Conservation (phyloP, 1,284 basidiomycete genomes). For the Ganoderma sp. region DNA sequence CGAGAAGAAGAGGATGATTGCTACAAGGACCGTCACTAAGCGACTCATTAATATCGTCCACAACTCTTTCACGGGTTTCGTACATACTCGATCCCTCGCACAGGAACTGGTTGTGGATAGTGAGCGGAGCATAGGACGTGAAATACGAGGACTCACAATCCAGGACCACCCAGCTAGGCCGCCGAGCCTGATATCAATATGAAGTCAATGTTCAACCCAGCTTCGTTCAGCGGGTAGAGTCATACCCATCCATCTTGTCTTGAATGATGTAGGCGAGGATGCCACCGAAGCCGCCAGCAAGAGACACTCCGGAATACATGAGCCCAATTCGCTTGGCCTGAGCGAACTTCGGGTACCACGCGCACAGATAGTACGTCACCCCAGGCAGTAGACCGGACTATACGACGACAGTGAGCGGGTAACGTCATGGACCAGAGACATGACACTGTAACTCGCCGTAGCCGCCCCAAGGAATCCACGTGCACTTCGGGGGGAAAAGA, state of each 20-base stretch:
- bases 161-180: slow-evolving; percentile 13
- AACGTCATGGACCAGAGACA: no score
- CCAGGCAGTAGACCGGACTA: slow-evolving; percentile 57
- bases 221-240: not conserved
- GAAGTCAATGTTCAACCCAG: not conserved
- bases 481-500: not conserved
- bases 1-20: slow-evolving; percentile 11
- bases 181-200: slow-evolving; percentile 8
- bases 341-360: slow-evolving; percentile 26
- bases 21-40: slow-evolving; percentile 11
- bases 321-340: slow-evolving; percentile 38
- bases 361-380: slow-evolving; percentile 57
- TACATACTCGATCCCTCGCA: slow-evolving; percentile 10
- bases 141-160: slow-evolving; percentile 17
- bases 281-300: slow-evolving; percentile 45
- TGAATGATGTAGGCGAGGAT: slow-evolving; percentile 16
- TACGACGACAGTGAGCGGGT: slow-evolving; percentile 42
- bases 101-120: slow-evolving; percentile 2
- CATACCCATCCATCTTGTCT: slow-evolving; percentile 20
- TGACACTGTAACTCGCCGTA: not conserved
- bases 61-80: not conserved
- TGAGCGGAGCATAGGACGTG: not conserved
- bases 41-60: not conserved
- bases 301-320: slow-evolving; percentile 60
- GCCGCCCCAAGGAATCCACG: slow-evolving; percentile 18